Conservation (phyloP, 2,329 filamentous ascomycete genomes). For the Metarhizium guizhouense region DNA sequence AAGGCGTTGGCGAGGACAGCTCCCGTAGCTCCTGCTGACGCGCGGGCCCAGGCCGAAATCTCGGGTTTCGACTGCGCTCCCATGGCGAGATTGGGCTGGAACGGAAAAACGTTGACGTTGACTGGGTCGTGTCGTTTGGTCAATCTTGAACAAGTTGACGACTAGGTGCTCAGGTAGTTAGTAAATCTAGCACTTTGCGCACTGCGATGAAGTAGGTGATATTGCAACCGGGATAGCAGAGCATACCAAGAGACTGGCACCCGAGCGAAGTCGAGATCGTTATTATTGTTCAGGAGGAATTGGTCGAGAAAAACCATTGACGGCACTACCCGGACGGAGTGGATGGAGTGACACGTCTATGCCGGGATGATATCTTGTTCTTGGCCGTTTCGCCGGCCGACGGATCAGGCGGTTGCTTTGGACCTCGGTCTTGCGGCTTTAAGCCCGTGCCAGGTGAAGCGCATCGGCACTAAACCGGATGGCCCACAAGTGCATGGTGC, state of each 20-base stretch:
- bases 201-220: neutral
- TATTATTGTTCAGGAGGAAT: no score
- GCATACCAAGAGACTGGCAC: neutral
- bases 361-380: neutral
- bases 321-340: neutral
- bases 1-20: conserved; percentile 91
- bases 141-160: neutral
- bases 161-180: neutral
- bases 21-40: conserved; percentile 84
- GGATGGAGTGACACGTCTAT: neutral
- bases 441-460: neutral
- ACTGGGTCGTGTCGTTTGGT: neutral
- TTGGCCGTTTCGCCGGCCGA: neutral
- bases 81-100: conserved; percentile 25
- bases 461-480: neutral
- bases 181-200: neutral
- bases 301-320: no score
- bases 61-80: conserved; percentile 53
- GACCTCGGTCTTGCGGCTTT: conserved; percentile 5
- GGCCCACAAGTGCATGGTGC: neutral
- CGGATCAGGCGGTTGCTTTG: conserved; percentile 2
- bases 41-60: conserved; percentile 87
- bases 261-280: no score
- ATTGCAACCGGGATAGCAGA: no score
- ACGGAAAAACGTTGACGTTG: neutral